Conservation (phyloP, 176 grass and related monocot genomes). For the Dendrocalamus sinicus region DNA sequence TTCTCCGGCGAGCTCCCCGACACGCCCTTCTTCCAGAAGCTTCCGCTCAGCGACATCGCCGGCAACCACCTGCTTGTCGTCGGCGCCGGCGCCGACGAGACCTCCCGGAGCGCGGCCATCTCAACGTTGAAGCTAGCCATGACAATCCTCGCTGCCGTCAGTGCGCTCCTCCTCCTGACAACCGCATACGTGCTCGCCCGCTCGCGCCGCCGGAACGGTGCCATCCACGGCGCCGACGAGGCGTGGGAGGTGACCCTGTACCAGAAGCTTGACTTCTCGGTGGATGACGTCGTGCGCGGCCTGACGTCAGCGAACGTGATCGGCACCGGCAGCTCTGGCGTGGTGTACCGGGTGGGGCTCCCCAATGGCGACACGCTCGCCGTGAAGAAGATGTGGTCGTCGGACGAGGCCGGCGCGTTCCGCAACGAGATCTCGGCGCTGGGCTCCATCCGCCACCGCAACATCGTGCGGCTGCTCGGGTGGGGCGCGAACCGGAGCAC, state of each 20-base stretch:
- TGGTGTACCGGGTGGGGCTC: constrained; percentile 78
- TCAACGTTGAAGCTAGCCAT: constrained; percentile 78
- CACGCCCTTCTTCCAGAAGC: constrained; percentile 86
- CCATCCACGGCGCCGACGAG: constrained; percentile 35
- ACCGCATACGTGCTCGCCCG: constrained; percentile 66
- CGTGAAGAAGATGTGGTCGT: constrained; percentile 99
- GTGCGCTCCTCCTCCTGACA: constrained; percentile 55
- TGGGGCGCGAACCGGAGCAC: constrained; percentile 80
- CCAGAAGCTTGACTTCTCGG: constrained; percentile 86
- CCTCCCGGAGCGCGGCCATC: constrained; percentile 41
- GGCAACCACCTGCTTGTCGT: constrained; percentile 78
- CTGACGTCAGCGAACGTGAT: constrained; percentile 88
- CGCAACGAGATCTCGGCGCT: constrained; percentile 82
- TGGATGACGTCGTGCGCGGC: constrained; percentile 69
- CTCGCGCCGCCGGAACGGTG: constrained; percentile 40
- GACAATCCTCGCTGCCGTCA: constrained; percentile 64
- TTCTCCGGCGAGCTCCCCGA: constrained; percentile 86
- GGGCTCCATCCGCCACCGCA: constrained; percentile 83
- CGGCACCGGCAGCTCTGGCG: constrained; percentile 87
- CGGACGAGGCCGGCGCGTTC: constrained; percentile 73
- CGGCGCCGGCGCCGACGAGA: constrained; percentile 31
- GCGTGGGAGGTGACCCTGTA: constrained; percentile 94
- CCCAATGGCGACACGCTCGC: constrained; percentile 65
- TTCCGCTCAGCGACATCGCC: constrained; percentile 79
- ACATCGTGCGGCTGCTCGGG: constrained; percentile 88